Base-by-base conservation (phyloP, 192 early-diverging fungal species). In the Coemansia sp. region DNA sequence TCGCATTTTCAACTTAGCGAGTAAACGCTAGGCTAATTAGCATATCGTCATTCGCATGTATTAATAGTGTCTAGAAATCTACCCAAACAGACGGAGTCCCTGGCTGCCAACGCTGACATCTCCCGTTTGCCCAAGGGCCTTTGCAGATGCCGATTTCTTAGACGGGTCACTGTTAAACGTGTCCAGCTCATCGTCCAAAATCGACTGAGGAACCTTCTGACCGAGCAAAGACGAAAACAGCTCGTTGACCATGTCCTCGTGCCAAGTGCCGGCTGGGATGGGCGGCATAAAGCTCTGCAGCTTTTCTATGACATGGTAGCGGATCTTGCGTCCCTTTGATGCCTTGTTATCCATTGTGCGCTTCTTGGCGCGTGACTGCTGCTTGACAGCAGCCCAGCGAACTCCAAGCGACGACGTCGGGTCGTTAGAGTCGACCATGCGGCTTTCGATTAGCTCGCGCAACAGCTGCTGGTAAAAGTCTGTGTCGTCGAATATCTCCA, bases 241-340 rank as follows among this genome's bases (percentile, higher is more conserved):
- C 80, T 98, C 96, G 43, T 95, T 92, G 3, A 90, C 85, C 95
- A 96, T 97, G 69, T 91, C 89, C 41, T 96, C 96, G 73, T 97
- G 95, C 97, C 97, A 98, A 6, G 87, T 86, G 16, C 93, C 93
- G 22, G 86, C 70, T 29, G 95, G 93, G 60, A 94, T 88, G 16
- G 97, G 94, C 5, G 93, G 91, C 96, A 98, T 98, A 80, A 96
- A 98, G 80, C 95, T 97, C 75, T 93, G 92, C 15, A 98, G 79
- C 71, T 97, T 98, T 68, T 98, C 97, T 69, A 96, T 94, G n/a
- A 95, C 91, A 67, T 96, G 91, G 80, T 94, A 98, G 83, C 96
- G 88, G 59, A 98, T 79, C 70, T 93, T 91, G 66, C 97, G 88
- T 24, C 96, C 97, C 79, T 98, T 98, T 69, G 90, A 91, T 40